Evolutionary conservation across 768 basidiomycete species (phyloP), one percentile per base, ranked within the genome.

Genomic region (Russula olivacea): DNA sequence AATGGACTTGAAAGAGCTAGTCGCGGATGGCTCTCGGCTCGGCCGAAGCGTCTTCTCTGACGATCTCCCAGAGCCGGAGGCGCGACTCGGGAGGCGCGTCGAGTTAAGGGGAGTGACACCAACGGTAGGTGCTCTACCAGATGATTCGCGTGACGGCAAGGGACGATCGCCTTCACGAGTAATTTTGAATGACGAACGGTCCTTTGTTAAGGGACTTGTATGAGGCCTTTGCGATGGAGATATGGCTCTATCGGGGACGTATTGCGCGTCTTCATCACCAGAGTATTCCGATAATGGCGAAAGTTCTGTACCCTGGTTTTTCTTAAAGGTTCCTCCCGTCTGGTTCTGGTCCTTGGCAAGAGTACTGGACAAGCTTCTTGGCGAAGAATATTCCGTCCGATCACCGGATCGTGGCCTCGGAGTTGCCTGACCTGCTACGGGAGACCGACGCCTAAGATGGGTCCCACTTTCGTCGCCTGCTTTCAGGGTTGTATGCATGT

Each of bases 261-360:
- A 38, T 21, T n/a, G 34, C 14, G 36, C 52, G 8, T 59, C 58
- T 14, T 64, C 63, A 34, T 64, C 58, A 34, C 52, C 58, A n/a
- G 63, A 59, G 47, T 64, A 64, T 55, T 64, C 47, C 11, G 63
- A 64, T 45, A 54, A 40, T 9, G 62, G 62, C 4, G 62, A 63
- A 23, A 41, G 41, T 41, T 63, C 57, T 38, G n/a, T 15, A 36
- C 47, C 52, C 28, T 59, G 49, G 17, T 28, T 38, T 19, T 34
- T 59, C 59, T 21, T 49, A n/a, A 10, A n/a, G 8, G 9, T 11
- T 0, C 12, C 45, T 10, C 7, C 8, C 3, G 36, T 40, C 47
- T 59, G 57, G 7, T 49, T 40, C 47, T 59, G 57, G 7, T 49
- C 53, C 28, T 32, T 54, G 21, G 30, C 34, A 28, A 52, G 14